Evolutionary conservation across 192 early-diverging fungal species (phyloP).

Genomic region (Rhizoclosmatium sp.): DNA sequence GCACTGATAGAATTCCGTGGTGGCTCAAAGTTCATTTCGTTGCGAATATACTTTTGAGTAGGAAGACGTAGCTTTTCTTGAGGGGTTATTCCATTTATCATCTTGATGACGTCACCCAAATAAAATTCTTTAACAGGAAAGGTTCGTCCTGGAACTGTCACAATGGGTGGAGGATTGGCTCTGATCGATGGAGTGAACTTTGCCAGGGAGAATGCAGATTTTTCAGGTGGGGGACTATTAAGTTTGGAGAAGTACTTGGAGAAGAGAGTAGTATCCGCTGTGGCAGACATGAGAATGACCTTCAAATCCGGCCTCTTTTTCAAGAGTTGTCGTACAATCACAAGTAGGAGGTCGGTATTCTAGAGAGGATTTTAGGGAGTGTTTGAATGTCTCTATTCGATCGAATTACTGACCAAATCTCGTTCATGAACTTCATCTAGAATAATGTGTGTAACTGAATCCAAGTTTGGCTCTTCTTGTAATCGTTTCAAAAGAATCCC

Average conservation of each 20-base stretch:
- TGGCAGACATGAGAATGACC: slow-evolving; percentile 93
- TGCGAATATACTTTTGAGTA: slow-evolving; percentile 23
- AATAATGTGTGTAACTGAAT: slow-evolving; percentile 72
- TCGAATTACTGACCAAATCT: slow-evolving; percentile 46
- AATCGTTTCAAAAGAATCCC: slow-evolving; percentile 78
- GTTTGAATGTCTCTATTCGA: neutral
- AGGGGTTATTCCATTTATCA: slow-evolving; percentile 10
- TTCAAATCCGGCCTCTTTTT: slow-evolving; percentile 63
- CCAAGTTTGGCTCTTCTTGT: slow-evolving; percentile 68
- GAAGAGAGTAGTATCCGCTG: slow-evolving; percentile 82
- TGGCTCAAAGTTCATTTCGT: slow-evolving; percentile 17
- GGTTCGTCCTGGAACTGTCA: slow-evolving; percentile 65
- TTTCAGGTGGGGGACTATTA: neutral
- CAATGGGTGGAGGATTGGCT: slow-evolving; percentile 48
- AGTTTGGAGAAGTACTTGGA: slow-evolving; percentile 71
- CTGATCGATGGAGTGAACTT: neutral
- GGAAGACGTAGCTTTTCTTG: neutral
- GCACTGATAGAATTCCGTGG: slow-evolving; percentile 13
- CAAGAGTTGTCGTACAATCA: slow-evolving; percentile 73
- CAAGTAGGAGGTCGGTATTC: slow-evolving; percentile 84
- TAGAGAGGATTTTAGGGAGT: neutral
- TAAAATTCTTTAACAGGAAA: slow-evolving; percentile 60
- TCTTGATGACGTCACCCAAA: slow-evolving; percentile 68
- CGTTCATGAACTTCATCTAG: slow-evolving; percentile 88
- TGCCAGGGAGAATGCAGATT: neutral